Percentiles rank a stretch among this genome's conserved stretches.
These are phyloP conservation scores for Themeda triandra DNA, from an alignment of 176 grass and related monocot genomes.

Conservation along the genomic window DNA sequence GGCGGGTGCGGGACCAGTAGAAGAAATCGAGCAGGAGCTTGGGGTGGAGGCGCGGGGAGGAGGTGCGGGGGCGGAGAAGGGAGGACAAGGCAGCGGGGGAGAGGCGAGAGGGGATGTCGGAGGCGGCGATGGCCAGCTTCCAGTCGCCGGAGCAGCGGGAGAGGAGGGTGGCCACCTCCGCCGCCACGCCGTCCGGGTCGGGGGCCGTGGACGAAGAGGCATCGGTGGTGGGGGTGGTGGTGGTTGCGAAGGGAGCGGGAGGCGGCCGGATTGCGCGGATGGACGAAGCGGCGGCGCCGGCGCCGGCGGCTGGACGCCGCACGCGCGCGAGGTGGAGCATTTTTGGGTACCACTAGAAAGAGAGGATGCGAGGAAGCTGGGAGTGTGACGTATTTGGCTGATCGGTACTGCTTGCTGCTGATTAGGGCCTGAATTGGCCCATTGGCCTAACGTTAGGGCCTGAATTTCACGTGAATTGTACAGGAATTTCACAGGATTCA, in stretches of 20 bases:
- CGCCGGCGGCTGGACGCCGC: background rate
- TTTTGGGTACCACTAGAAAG: background rate
- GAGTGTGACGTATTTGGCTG: too few species aligned
- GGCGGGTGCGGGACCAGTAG: slow-evolving; percentile 47
- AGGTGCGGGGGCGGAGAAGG: slow-evolving; percentile 7
- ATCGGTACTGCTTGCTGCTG: too few species aligned
- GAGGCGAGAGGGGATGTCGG: slow-evolving; percentile 44
- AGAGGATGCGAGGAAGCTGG: background rate
- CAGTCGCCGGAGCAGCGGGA: slow-evolving; percentile 43
- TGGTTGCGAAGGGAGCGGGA: background rate
- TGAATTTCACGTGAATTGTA: too few species aligned
- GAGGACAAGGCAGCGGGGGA: slow-evolving; percentile 36
- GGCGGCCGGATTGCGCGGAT: background rate
- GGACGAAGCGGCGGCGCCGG: background rate
- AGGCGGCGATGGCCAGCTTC: slow-evolving; percentile 46
- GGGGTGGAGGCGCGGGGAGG: slow-evolving; percentile 18
- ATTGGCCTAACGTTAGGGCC: too few species aligned
- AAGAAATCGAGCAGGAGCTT: slow-evolving; percentile 72
- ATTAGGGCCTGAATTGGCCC: too few species aligned
- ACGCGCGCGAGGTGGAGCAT: slow-evolving; percentile 28
- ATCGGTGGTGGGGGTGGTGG: background rate
- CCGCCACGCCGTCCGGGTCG: slow-evolving; percentile 42
- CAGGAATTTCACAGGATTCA: too few species aligned
- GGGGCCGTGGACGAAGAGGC: background rate
- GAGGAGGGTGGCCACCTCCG: slow-evolving; percentile 51